Percentiles rank a stretch among this genome's conserved stretches.
Evolutionary conservation across 768 basidiomycete genomes (phyloP).

Genomic region (Kwoniella europaea): DNA sequence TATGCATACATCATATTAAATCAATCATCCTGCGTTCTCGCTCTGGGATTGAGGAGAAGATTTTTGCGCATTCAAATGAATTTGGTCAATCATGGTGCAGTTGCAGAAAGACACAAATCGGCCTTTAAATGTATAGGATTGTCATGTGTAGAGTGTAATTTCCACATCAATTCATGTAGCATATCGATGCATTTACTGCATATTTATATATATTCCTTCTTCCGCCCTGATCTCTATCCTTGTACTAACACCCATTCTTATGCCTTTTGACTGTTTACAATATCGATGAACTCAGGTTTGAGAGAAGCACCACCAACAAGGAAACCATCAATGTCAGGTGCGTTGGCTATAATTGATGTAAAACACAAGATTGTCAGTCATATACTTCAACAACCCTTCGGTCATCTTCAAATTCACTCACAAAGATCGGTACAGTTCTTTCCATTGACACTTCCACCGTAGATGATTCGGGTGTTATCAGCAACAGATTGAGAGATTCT

Average conservation of each 20-base stretch:
- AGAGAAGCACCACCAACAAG: slow-evolving; percentile 96
- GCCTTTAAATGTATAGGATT: no score
- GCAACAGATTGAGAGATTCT: slow-evolving; percentile 74
- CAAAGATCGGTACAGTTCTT: slow-evolving; percentile 85
- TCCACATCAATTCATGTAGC: no score
- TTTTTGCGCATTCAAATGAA: neutral
- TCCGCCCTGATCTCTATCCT: neutral
- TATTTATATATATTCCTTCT: neutral
- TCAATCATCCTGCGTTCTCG: neutral
- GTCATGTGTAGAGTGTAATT: no score
- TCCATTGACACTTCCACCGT: slow-evolving; percentile 93
- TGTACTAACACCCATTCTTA: slow-evolving; percentile 9
- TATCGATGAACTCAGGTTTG: slow-evolving; percentile 94
- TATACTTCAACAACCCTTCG: neutral
- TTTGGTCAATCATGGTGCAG: neutral
- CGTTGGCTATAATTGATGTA: slow-evolving; percentile 63
- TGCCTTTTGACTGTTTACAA: slow-evolving; percentile 68
- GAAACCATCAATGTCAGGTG: slow-evolving; percentile 93
- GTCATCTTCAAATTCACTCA: slow-evolving; percentile 60
- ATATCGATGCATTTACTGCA: no score
- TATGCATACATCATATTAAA: neutral
- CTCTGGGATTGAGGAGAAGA: no score
- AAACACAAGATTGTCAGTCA: neutral
- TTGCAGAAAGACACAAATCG: neutral
- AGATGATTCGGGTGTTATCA: slow-evolving; percentile 80